A percentile compares a stretch with the other conserved stretches of the same genome.
Conservation (phyloP, 345 rosid genomes). For the Firmiana major region DNA sequence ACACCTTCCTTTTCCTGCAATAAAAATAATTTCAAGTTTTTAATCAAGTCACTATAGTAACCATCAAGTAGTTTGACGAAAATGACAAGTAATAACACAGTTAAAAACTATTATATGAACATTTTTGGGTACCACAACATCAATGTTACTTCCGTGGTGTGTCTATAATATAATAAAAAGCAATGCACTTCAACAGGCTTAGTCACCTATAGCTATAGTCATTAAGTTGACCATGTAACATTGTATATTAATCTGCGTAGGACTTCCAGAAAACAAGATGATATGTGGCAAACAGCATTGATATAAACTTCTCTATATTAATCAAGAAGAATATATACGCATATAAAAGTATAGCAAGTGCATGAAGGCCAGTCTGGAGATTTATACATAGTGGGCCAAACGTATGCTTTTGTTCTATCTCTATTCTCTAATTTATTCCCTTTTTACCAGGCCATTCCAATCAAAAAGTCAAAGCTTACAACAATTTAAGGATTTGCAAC, state of each 20-base stretch:
- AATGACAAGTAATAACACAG: not conserved
- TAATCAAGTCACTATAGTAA: not conserved
- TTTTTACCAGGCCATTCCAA: not conserved
- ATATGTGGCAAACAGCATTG: not conserved
- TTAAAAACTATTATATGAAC: not conserved
- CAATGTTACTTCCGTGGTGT: not conserved
- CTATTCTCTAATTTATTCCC: not conserved
- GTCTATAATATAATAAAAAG: not conserved
- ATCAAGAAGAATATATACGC: not conserved
- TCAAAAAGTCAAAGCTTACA: not conserved
- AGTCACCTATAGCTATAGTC: not conserved
- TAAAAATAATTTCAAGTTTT: not conserved
- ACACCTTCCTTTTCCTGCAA: slow-evolving; percentile 45
- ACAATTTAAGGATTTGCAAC: not conserved
- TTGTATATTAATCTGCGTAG: not conserved
- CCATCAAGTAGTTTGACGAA: not conserved
- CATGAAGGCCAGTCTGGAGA: not conserved
- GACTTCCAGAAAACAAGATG: not conserved
- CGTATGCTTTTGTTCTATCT: not conserved
- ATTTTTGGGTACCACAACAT: not conserved
- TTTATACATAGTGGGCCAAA: not conserved
- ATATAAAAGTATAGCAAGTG: too few relatives aligned
- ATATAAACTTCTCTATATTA: not conserved
- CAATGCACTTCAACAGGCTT: not conserved
- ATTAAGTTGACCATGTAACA: not conserved